These are phyloP conservation scores for Nemania sp. DNA, from an alignment of 2,329 filamentous ascomycete species.

Conservation along the genomic window DNA sequence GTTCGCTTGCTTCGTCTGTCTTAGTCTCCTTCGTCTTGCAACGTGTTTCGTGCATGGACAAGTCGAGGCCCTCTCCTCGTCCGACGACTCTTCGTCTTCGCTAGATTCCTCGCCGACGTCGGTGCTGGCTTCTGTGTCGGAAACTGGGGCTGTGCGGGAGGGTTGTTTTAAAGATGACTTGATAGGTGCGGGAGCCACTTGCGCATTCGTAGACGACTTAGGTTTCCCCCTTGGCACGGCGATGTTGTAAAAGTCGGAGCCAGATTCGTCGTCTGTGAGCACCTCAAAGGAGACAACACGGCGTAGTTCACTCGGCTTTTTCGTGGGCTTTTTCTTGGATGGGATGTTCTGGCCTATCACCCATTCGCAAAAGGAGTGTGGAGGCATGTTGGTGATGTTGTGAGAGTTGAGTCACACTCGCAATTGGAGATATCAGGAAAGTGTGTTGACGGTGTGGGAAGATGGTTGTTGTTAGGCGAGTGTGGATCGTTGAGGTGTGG, in stretches of 20 bases:
- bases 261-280: conserved; percentile 57
- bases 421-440: not conserved
- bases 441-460: not conserved
- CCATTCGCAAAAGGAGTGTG: conserved; percentile 48
- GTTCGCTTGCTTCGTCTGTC: conserved; percentile 36
- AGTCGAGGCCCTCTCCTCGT: conserved; percentile 43
- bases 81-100: conserved; percentile 24
- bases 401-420: too few species aligned
- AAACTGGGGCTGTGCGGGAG: conserved; percentile 4
- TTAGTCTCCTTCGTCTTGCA: conserved; percentile 35
- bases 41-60: conserved; percentile 44
- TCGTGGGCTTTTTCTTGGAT: conserved; percentile 21
- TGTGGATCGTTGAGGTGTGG: not conserved
- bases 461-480: not conserved
- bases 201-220: conserved; percentile 11
- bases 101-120: conserved; percentile 26
- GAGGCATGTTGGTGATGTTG: conserved; percentile 40
- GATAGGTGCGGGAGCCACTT: not conserved
- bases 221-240: conserved; percentile 51
- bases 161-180: conserved; percentile 41
- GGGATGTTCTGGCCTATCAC: conserved; percentile 44
- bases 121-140: conserved; percentile 28
- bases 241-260: conserved; percentile 53
- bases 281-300: conserved; percentile 46
- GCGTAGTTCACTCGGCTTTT: conserved; percentile 19